phyloP scores from a whole-genome alignment of 192 early-diverging fungal genomes.

The Backusella mclennaniae region DNA sequence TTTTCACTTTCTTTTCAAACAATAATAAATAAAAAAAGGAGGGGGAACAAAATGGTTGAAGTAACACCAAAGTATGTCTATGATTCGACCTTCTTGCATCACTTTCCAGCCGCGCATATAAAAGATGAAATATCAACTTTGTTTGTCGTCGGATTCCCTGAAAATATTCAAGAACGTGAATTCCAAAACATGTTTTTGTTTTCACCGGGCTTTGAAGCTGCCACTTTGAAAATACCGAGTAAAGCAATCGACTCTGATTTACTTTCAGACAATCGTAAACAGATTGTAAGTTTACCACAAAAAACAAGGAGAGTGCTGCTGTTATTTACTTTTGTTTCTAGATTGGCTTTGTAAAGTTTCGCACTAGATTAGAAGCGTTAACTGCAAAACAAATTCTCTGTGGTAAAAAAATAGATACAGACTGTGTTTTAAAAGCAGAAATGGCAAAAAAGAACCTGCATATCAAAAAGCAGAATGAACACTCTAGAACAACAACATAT shows the following conservation, averaged over 20 bases:
- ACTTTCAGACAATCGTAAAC: slow-evolving; percentile 64
- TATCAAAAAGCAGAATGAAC: slow-evolving; percentile 61
- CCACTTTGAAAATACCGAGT: slow-evolving; percentile 87
- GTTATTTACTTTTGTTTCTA: slow-evolving; percentile 23
- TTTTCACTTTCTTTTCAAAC: background rate
- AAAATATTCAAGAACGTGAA: slow-evolving; percentile 97
- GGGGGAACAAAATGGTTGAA: background rate
- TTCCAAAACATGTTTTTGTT: slow-evolving; percentile 99
- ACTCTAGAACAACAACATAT: slow-evolving; percentile 7
- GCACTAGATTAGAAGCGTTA: slow-evolving; percentile 84
- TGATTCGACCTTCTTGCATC: background rate
- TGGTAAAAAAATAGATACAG: slow-evolving; percentile 88
- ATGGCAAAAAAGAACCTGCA: slow-evolving; percentile 99
- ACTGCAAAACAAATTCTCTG: slow-evolving; percentile 87
- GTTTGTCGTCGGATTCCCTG: slow-evolving; percentile 98
- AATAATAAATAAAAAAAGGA: background rate
- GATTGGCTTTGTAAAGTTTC: slow-evolving; percentile 99
- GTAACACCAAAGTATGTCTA: background rate
- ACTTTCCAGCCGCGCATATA: slow-evolving; percentile 12
- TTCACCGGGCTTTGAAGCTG: slow-evolving; percentile 94
- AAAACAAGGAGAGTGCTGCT: background rate
- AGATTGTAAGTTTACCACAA: slow-evolving; percentile 70
- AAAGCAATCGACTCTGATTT: slow-evolving; percentile 61
- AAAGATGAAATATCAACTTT: slow-evolving; percentile 95
- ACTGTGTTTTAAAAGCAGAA: slow-evolving; percentile 92